Percentiles rank a stretch among this genome's conserved stretches.
Conservation (phyloP, 768 basidiomycete species). For the Lactarius akahatsu region DNA sequence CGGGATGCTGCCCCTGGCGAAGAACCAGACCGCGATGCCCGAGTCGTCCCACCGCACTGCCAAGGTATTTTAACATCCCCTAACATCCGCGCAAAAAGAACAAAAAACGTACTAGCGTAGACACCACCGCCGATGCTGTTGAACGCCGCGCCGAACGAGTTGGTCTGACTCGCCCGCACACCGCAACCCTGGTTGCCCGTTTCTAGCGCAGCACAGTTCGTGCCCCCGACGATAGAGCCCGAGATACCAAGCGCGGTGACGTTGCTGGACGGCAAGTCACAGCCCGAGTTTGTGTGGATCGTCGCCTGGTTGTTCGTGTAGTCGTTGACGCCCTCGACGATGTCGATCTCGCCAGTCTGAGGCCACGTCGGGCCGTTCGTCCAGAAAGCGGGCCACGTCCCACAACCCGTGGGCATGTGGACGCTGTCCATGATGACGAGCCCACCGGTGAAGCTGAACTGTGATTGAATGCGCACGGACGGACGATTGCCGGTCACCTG, state of each 20-base stretch:
- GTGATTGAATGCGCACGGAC: slow-evolving; percentile 75
- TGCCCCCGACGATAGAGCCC: slow-evolving; percentile 64
- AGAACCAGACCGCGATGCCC: slow-evolving; percentile 83
- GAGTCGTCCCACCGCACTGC: slow-evolving; percentile 72
- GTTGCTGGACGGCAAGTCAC: slow-evolving; percentile 54
- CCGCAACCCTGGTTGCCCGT: slow-evolving; percentile 84
- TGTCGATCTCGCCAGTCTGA: slow-evolving; percentile 74
- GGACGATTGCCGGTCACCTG: slow-evolving; percentile 65
- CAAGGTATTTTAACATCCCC: slow-evolving; percentile 19
- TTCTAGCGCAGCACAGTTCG: slow-evolving; percentile 67
- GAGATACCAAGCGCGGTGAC: slow-evolving; percentile 52
- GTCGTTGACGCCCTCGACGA: slow-evolving; percentile 79
- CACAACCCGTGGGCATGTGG: slow-evolving; percentile 91
- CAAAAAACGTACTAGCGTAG: slow-evolving; percentile 70
- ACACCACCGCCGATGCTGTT: slow-evolving; percentile 85
- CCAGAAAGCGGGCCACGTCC: slow-evolving; percentile 68
- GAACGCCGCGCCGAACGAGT: slow-evolving; percentile 82
- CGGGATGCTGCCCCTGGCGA: slow-evolving; percentile 71
- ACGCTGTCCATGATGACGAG: slow-evolving; percentile 80
- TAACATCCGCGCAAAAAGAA: background rate
- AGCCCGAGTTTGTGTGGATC: slow-evolving; percentile 74
- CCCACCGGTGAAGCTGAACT: slow-evolving; percentile 57
- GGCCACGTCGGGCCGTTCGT: slow-evolving; percentile 61
- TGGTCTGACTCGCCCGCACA: slow-evolving; percentile 54
- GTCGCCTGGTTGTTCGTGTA: slow-evolving; percentile 82